These are phyloP conservation scores for Chlamydomonas incerta DNA, from an alignment of 139 green algal genomes.

Conservation along the genomic window DNA sequence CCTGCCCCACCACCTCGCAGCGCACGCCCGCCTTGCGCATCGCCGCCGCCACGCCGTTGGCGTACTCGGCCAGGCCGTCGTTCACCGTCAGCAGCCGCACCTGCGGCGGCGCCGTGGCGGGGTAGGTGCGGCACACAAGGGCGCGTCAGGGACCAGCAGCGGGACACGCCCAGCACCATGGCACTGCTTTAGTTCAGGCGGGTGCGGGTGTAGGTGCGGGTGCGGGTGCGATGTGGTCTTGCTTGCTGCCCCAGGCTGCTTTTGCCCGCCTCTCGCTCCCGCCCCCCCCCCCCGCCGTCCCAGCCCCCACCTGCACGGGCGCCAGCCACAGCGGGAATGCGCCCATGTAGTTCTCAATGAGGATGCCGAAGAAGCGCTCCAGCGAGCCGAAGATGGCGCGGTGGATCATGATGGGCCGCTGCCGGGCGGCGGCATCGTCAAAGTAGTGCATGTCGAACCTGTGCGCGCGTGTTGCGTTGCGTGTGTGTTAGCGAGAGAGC, in stretches of 20 bases:
- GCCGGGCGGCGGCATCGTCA: slow-evolving; percentile 70
- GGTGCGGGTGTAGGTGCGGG: too few relatives aligned
- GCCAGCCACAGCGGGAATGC: slow-evolving; percentile 96
- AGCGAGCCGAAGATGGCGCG: slow-evolving; percentile 93
- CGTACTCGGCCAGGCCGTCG: slow-evolving; percentile 76
- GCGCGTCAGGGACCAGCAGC: too few relatives aligned
- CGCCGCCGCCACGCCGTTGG: slow-evolving; percentile 66
- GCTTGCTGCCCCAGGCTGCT: background rate
- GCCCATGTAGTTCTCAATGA: slow-evolving; percentile 97
- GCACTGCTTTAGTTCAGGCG: too few relatives aligned
- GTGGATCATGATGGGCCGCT: slow-evolving; percentile 99
- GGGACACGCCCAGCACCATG: too few relatives aligned
- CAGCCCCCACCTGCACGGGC: slow-evolving; percentile 79
- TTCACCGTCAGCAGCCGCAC: slow-evolving; percentile 87
- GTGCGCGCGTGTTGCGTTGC: too few relatives aligned
- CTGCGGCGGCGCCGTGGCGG: too few relatives aligned
- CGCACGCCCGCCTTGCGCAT: slow-evolving; percentile 75
- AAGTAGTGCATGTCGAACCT: slow-evolving; percentile 94
- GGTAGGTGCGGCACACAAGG: too few relatives aligned
- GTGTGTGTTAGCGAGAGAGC: too few relatives aligned
- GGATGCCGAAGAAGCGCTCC: slow-evolving; percentile 96
- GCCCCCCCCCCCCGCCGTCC: too few relatives aligned
- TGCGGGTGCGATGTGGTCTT: background rate
- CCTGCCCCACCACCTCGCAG: slow-evolving; percentile 64
- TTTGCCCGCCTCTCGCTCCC: too few relatives aligned